Evolutionary conservation across 2,329 filamentous ascomycete genomes (phyloP).

Genomic region (Dichotomopilus funicola): DNA sequence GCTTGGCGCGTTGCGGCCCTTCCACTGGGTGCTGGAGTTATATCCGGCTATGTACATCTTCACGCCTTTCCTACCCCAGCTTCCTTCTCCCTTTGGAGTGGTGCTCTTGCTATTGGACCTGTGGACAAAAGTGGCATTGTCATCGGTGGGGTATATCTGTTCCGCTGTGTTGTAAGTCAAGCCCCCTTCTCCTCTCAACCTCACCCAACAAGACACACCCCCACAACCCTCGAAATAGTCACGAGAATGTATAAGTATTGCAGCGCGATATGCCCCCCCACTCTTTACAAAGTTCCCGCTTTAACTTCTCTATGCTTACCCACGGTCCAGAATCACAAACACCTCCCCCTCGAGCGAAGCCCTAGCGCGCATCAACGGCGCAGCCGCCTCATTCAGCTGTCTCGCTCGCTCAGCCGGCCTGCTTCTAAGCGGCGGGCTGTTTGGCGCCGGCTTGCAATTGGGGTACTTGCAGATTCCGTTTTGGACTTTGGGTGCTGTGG

Average conservation of each 20-base stretch:
- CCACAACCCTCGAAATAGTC: too few relatives aligned
- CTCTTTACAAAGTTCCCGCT: not conserved
- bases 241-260: not conserved
- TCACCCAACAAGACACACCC: too few relatives aligned
- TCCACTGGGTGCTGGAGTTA: conserved; percentile 3
- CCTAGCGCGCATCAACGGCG: conserved; percentile 12
- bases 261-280: not conserved
- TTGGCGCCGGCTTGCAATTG: not conserved
- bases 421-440: conserved; percentile 9
- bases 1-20: conserved; percentile 1
- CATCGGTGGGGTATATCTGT: conserved; percentile 11
- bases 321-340: conserved; percentile 7
- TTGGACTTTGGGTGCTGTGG: conserved; percentile 9
- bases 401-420: conserved; percentile 11
- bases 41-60: conserved; percentile 8
- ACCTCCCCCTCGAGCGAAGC: conserved; percentile 4
- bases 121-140: conserved; percentile 9
- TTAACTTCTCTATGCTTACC: not conserved
- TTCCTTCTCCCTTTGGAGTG: not conserved
- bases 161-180: conserved; percentile 9
- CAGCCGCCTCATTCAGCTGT: conserved; percentile 9
- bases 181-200: too few relatives aligned
- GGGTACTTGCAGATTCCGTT: conserved; percentile 11
- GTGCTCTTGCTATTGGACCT: conserved; percentile 5
- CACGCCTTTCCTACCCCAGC: conserved; percentile 8